Percentiles rank a stretch among this genome's conserved stretches.
phyloP scores from a whole-genome alignment of 257 asterid genomes.

The Linderniella brevidens region DNA sequence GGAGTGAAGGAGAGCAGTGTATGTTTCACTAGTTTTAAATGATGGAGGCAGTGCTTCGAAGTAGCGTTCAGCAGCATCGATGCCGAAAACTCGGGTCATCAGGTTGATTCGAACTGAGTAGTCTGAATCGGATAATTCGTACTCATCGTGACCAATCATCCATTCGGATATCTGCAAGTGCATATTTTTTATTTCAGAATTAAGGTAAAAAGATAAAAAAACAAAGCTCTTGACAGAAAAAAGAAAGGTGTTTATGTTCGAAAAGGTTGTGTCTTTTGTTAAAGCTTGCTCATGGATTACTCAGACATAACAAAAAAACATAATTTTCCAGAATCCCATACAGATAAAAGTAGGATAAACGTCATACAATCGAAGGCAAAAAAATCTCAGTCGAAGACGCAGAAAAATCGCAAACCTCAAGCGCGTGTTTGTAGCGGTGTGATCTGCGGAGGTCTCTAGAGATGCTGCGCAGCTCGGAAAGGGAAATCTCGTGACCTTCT shows the following conservation, averaged over 20 bases:
- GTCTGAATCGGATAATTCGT: constrained; percentile 49
- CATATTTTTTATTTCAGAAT: constrained; percentile 4
- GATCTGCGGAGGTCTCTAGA: constrained; percentile 63
- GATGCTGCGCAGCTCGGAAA: constrained; percentile 62
- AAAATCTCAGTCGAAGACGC: no score
- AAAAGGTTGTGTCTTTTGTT: no score
- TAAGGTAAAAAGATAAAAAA: no score
- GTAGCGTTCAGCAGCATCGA: constrained; percentile 85
- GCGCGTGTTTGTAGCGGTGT: constrained; percentile 77
- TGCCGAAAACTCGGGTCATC: constrained; percentile 84
- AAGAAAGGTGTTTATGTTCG: no score
- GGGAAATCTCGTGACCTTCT: constrained; percentile 41
- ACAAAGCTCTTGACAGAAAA: background rate
- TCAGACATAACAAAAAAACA: no score
- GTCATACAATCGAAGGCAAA: no score
- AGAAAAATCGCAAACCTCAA: constrained; percentile 35
- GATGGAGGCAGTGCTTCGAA: constrained; percentile 56
- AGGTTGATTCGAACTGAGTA: constrained; percentile 69
- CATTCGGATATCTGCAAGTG: constrained; percentile 64
- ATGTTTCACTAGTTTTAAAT: constrained; percentile 63
- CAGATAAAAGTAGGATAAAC: no score
- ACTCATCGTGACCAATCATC: constrained; percentile 68
- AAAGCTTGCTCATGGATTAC: no score
- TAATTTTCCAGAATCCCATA: no score
- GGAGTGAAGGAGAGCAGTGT: constrained; percentile 88